phyloP scores from a whole-genome alignment of 805 yeast species.

The Kuraishia capsulata region DNA sequence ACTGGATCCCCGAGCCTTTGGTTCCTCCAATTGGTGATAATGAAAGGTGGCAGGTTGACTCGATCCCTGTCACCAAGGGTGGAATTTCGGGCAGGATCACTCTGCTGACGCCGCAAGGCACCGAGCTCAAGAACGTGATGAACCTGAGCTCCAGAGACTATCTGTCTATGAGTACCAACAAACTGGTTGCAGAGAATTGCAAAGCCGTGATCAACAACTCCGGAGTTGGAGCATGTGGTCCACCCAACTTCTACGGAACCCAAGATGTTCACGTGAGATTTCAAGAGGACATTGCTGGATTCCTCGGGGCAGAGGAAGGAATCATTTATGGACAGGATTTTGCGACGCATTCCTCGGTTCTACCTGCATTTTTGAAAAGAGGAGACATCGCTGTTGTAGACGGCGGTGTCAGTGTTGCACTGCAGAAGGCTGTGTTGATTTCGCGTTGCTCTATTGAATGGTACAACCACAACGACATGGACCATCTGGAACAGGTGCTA shows the following conservation, averaged over 20 bases:
- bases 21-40: conserved; percentile 42
- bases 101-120: conserved; percentile 18
- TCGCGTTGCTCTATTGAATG: conserved; percentile 81
- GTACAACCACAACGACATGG: conserved; percentile 84
- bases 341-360: conserved; percentile 75
- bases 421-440: conserved; percentile 82
- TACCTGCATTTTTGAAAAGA: conserved; percentile 90
- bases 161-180: conserved; percentile 47
- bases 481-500: conserved; percentile 65
- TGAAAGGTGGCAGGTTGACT: conserved; percentile 54
- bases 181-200: conserved; percentile 41
- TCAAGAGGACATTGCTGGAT: conserved; percentile 67
- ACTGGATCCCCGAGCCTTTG: conserved; percentile 88
- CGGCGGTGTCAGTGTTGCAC: conserved; percentile 59
- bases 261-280: conserved; percentile 82
- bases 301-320: conserved; percentile 67
- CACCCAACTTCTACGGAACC: conserved; percentile 94
- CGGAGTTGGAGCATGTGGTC: conserved; percentile 98
- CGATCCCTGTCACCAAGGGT: conserved; percentile 58
- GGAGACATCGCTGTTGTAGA: conserved; percentile 92
- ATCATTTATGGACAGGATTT: conserved; percentile 92
- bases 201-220: conserved; percentile 48
- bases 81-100: conserved; percentile 32
- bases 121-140: conserved; percentile 26
- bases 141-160: conserved; percentile 72